phyloP scores from a whole-genome alignment of 768 basidiomycete species.

The Tephrocybe sp. region DNA sequence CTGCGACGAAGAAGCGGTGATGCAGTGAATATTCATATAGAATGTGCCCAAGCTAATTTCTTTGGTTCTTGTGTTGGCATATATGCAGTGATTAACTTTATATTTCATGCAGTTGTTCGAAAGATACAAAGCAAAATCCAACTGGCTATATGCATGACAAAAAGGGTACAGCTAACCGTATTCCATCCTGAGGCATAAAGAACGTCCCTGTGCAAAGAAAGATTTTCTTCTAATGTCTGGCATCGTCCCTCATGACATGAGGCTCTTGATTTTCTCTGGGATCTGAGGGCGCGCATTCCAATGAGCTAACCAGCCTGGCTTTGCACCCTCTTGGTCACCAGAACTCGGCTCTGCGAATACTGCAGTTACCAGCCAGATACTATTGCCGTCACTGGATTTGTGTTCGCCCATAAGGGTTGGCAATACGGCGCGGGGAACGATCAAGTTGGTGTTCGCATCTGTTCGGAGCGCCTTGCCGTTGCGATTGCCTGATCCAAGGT shows the following conservation, averaged over 20 bases:
- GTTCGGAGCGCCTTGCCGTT: constrained; percentile 49
- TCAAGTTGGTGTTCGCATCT: constrained; percentile 72
- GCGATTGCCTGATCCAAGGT: constrained; percentile 34
- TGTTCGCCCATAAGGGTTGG: constrained; percentile 58
- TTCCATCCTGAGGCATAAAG: no score
- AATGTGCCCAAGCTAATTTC: constrained; percentile 33
- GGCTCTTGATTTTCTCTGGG: constrained; percentile 2
- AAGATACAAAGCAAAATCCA: neutral
- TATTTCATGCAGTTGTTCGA: neutral
- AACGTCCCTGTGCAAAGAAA: no score
- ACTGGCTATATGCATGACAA: neutral
- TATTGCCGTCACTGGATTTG: constrained; percentile 31
- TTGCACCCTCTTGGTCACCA: constrained; percentile 1
- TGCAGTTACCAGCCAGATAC: constrained; percentile 60
- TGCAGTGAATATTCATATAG: constrained; percentile 19
- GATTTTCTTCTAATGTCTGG: constrained; percentile 31
- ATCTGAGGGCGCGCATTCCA: constrained; percentile 7
- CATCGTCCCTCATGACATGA: constrained; percentile 48
- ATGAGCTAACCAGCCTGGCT: constrained; percentile 6
- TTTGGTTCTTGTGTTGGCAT: constrained; percentile 34
- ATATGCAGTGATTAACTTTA: neutral
- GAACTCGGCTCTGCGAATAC: constrained; percentile 7
- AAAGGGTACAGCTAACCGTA: no score
- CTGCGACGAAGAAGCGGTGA: constrained; percentile 44
- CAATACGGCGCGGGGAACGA: constrained; percentile 63